Evolutionary conservation across 1,139 yeast species (phyloP), one percentile per base, ranked within the genome.

Genomic region (Pichia sp.): DNA sequence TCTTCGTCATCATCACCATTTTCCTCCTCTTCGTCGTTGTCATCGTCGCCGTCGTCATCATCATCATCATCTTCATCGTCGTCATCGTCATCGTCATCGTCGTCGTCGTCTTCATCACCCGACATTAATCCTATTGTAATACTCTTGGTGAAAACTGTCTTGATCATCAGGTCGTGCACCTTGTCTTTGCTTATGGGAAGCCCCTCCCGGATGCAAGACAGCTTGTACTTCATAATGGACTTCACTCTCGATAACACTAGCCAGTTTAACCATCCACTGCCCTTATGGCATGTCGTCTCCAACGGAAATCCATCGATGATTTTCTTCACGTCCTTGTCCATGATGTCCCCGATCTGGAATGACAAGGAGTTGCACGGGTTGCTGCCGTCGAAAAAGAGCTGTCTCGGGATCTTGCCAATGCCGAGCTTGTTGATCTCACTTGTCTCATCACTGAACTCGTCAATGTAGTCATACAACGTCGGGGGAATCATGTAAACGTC

Each of bases 301-400:
- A 76, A 57, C 50, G 68, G 63, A 6, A 74, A 73, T 1, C 73
- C 69, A 3, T 73, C 69, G 16, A 87, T 69, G 3, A 87, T 69
- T 6, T 74, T 74, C 5, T 70, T 67, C 10, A 92, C 74, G 60
- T 84, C 85, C 6, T 82, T 79, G 65, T 90, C 96, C 4, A 79
- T 69, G 5, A 93, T 75, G 66, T 93, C 95, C 41, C 92, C 92
- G n/a, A 93, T 73, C 66, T 90, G 97, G 62, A 87, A 84, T 54
- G 87, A 80, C 5, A 89, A 79, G 2, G 89, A 80, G 52, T 78
- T 73, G 0, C 97, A 96, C 29, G 87, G 66, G 38, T 76, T 76
- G 2, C 71, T 73, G 3, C 98, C 99, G 61, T 87, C 85, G 70
- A 93, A 93, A 38, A 80, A 72, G 60, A 89, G 80, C 32, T 78